phyloP scores from a whole-genome alignment of 176 grass and related monocot genomes.

The Canna indica region DNA sequence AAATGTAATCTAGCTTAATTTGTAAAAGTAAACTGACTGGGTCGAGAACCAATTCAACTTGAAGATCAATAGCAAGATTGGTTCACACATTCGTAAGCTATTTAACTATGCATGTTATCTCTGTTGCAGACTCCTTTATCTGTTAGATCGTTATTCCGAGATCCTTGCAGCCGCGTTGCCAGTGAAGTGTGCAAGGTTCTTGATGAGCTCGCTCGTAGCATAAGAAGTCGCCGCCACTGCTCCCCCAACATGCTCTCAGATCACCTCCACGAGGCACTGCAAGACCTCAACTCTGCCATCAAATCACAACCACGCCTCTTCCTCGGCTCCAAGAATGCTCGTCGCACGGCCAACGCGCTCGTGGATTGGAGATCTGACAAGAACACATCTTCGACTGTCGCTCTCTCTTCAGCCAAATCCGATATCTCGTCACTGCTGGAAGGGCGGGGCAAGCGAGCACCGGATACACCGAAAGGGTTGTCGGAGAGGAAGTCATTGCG shows the following conservation, averaged over 20 bases:
- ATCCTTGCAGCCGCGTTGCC: slow-evolving; percentile 62
- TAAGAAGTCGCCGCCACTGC: slow-evolving; percentile 40
- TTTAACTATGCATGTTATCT: not conserved
- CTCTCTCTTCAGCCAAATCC: slow-evolving; percentile 52
- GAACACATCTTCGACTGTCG: slow-evolving; percentile 10
- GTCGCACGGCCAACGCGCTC: slow-evolving; percentile 23
- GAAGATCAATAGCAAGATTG: too few species aligned
- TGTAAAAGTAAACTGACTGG: too few species aligned
- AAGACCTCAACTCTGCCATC: slow-evolving; percentile 58
- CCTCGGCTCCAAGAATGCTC: slow-evolving; percentile 40
- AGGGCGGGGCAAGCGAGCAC: slow-evolving; percentile 21
- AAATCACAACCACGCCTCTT: slow-evolving; percentile 62
- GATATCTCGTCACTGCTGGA: slow-evolving; percentile 38
- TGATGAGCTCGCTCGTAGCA: slow-evolving; percentile 53
- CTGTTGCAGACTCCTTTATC: slow-evolving; percentile 50
- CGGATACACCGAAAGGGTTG: slow-evolving; percentile 20
- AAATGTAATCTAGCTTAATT: too few species aligned
- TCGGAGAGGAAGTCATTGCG: slow-evolving; percentile 30
- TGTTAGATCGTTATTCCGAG: slow-evolving; percentile 52
- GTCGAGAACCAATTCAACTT: too few species aligned
- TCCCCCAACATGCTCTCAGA: slow-evolving; percentile 56
- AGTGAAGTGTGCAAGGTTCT: slow-evolving; percentile 75
- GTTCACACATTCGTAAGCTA: not conserved
- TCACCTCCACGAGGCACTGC: slow-evolving; percentile 57
- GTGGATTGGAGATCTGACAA: slow-evolving; percentile 26